These are phyloP conservation scores for Croton setiger DNA, from an alignment of 441 rosid species.

Conservation along the genomic window DNA sequence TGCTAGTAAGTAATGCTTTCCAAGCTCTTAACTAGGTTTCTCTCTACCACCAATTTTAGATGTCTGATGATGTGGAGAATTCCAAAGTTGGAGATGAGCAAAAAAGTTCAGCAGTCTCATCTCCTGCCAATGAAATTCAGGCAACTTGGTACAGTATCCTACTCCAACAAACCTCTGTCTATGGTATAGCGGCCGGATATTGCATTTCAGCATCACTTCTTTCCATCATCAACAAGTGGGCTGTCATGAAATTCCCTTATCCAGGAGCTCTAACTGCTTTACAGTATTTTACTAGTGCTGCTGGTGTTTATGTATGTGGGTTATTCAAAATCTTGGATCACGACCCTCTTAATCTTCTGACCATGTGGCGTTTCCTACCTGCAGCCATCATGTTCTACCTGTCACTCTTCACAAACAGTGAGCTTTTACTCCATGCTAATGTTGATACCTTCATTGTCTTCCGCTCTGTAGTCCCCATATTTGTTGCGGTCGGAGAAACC, in stretches of 20 bases:
- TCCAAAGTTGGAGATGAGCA: constrained; percentile 26
- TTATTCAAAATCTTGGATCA: constrained; percentile 39
- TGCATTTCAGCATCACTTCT: constrained; percentile 94
- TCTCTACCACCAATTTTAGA: constrained; percentile 1
- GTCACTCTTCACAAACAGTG: constrained; percentile 92
- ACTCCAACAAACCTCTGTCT: constrained; percentile 61
- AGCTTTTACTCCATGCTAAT: constrained; percentile 94
- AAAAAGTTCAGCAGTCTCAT: constrained; percentile 20
- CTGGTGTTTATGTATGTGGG: constrained; percentile 40
- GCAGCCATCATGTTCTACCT: constrained; percentile 91
- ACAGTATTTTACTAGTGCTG: constrained; percentile 54
- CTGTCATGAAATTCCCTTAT: constrained; percentile 90
- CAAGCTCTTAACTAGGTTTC: neutral
- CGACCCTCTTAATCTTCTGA: constrained; percentile 55
- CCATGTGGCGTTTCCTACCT: constrained; percentile 94
- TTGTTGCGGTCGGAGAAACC: constrained; percentile 93
- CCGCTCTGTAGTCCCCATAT: constrained; percentile 87
- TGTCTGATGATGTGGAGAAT: constrained; percentile 42
- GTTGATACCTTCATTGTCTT: constrained; percentile 95
- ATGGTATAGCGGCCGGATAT: constrained; percentile 88
- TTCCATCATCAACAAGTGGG: constrained; percentile 97
- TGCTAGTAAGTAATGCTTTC: neutral
- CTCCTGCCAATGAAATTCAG: constrained; percentile 23
- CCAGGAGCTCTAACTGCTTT: constrained; percentile 93
- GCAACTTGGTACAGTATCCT: constrained; percentile 44